Base-by-base conservation (phyloP, 768 basidiomycete species). In the Lactarius hatsudake region DNA sequence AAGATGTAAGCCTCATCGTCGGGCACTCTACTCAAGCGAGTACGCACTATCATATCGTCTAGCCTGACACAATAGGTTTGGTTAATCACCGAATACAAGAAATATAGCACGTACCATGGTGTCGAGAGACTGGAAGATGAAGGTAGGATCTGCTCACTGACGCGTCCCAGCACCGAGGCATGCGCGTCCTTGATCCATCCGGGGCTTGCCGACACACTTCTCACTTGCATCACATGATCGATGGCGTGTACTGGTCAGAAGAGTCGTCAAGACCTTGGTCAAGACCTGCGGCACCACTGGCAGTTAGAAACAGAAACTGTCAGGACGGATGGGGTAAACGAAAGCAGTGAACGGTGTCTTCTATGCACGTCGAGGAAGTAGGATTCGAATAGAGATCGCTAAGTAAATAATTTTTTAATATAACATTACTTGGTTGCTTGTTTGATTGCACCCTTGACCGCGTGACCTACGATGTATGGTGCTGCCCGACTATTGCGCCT, bases 1-100 rank as follows among this genome's bases (percentile, higher is more conserved):
- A 64, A 69, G 58, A n/a, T 59, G 60, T 62, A 68, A 61, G 63
- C 40, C 56, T 51, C 9, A 71, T 38, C 40, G 34, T 23, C 28
- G 63, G 60, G 48, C 20, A 63, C 26, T 59, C 68, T 32, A 32
- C 32, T 43, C 45, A 28, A 67, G 32, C 55, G 42, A n/a, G 65
- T 45, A 82, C 92, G 80, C 78, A 96, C 94, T 96, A 77, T 96
- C 94, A 78, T 96, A 96, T 82, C 94, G 85, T 85, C 94, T 88
- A 73, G 94, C 92, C 94, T 94, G 57, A 30, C 0, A 38, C 1
- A 59, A 40, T 12, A 2, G n/a, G 62, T 42, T 53, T 23, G 51
- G 12, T 63, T 34, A 67, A 53, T 28, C 20, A 7, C n/a, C 2
- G 28, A 26, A 1, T 26, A n/a, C 15, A 13, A 40, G 5, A 23